These are phyloP conservation scores for Fusarium agapanthi DNA, from an alignment of 2,329 filamentous ascomycete species.

Conservation along the genomic window DNA sequence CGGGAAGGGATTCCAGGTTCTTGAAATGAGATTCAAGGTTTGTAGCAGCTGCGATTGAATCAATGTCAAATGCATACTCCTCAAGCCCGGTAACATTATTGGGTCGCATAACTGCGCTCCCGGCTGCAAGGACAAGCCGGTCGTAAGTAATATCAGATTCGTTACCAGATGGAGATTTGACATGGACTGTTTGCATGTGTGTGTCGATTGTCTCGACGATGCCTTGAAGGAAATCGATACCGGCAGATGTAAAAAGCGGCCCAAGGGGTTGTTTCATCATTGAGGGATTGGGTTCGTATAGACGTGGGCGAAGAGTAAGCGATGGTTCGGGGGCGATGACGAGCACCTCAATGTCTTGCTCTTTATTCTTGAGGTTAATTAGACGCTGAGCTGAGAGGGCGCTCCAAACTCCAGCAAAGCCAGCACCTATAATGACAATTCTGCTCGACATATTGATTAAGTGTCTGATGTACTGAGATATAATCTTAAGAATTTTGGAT, in stretches of 20 bases:
- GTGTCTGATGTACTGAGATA: accelerated
- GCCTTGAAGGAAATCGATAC: slow-evolving; percentile 42
- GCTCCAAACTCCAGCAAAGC: slow-evolving; percentile 22
- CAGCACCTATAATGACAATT: slow-evolving; percentile 20
- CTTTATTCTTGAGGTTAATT: background rate
- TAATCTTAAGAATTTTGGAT: accelerated
- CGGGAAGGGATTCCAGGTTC: slow-evolving; percentile 18
- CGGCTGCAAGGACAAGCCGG: slow-evolving; percentile 49
- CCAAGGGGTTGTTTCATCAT: slow-evolving; percentile 32
- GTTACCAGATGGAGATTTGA: slow-evolving; percentile 1
- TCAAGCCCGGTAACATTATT: slow-evolving; percentile 38
- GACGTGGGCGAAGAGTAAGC: slow-evolving; percentile 45
- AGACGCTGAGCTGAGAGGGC: slow-evolving; percentile 20
- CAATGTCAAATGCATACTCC: slow-evolving; percentile 48
- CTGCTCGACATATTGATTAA: background rate
- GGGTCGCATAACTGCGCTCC: slow-evolving; percentile 46
- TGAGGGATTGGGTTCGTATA: slow-evolving; percentile 45
- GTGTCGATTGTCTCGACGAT: slow-evolving; percentile 30
- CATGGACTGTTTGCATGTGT: slow-evolving; percentile 20
- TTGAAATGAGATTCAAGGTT: slow-evolving; percentile 45
- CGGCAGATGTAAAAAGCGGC: slow-evolving; percentile 37
- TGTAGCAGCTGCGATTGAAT: slow-evolving; percentile 40
- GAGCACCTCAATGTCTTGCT: slow-evolving; percentile 36
- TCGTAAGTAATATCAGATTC: slow-evolving; percentile 35
- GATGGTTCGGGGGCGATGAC: slow-evolving; percentile 47